These are phyloP conservation scores for Apostasia shenzhenica DNA, from an alignment of 106 monocot genomes.

Conservation along the genomic window DNA sequence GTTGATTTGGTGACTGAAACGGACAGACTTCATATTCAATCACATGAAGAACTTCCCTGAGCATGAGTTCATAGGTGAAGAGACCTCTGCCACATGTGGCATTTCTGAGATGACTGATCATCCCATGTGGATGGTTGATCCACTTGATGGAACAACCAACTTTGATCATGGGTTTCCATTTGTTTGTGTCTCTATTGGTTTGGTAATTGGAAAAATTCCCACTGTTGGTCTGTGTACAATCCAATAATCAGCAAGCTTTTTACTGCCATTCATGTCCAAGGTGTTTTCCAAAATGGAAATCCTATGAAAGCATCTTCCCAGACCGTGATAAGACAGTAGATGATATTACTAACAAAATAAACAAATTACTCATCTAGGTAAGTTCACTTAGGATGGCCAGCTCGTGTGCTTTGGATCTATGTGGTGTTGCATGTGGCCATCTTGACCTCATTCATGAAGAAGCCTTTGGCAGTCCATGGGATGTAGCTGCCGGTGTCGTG, in stretches of 20 bases:
- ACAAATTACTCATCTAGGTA: conserved; percentile 71
- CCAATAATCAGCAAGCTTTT: conserved; percentile 87
- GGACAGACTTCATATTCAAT: conserved; percentile 71
- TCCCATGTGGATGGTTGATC: conserved; percentile 98
- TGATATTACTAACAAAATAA: conserved; percentile 76
- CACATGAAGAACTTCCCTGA: conserved; percentile 73
- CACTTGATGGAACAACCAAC: conserved; percentile 96
- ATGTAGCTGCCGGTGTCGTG: conserved; percentile 82
- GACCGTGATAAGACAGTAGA: conserved; percentile 75
- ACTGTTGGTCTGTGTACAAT: conserved; percentile 90
- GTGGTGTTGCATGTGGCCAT: conserved; percentile 84
- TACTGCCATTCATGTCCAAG: conserved; percentile 77
- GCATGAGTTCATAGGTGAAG: conserved; percentile 93
- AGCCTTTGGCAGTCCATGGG: conserved; percentile 95
- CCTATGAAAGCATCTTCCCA: conserved; percentile 83
- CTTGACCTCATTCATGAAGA: conserved; percentile 83
- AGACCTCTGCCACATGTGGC: conserved; percentile 69
- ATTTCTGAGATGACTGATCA: conserved; percentile 71
- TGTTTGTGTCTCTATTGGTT: conserved; percentile 95
- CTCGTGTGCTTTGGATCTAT: conserved; percentile 79
- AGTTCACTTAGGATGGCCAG: conserved; percentile 43
- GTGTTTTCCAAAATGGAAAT: conserved; percentile 84
- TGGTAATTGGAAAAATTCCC: conserved; percentile 85
- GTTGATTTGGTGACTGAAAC: conserved; percentile 99
- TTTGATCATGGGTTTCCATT: conserved; percentile 93